Percentiles rank a stretch among this genome's conserved stretches.
Evolutionary conservation across 495 filamentous ascomycete species (phyloP).

Genomic region (Chlorociboria aeruginascens): DNA sequence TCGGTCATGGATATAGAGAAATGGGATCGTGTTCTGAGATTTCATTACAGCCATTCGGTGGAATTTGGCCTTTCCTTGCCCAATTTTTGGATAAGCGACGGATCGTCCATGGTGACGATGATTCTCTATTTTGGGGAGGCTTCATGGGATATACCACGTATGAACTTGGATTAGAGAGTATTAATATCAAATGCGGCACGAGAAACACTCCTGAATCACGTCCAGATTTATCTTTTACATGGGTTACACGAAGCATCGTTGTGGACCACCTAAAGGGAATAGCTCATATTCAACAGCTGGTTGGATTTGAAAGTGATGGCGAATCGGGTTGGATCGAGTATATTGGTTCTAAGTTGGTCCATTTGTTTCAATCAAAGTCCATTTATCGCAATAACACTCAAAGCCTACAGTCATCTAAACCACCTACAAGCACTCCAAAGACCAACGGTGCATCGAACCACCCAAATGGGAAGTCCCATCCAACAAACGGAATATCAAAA

Average conservation of each 20-base stretch:
- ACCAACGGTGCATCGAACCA: too few species aligned
- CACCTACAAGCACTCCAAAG: too few species aligned
- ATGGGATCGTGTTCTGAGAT: slow-evolving; percentile 10
- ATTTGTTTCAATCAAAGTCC: too few species aligned
- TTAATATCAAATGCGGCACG: slow-evolving; percentile 31
- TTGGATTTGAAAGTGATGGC: neutral
- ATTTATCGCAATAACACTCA: too few species aligned
- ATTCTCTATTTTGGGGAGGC: slow-evolving; percentile 69
- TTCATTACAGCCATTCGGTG: slow-evolving; percentile 25
- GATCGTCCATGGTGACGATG: slow-evolving; percentile 21
- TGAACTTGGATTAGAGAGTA: slow-evolving; percentile 62
- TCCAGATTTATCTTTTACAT: slow-evolving; percentile 66
- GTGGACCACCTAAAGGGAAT: slow-evolving; percentile 55
- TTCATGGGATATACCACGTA: slow-evolving; percentile 87
- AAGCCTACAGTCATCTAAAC: too few species aligned
- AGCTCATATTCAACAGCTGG: slow-evolving; percentile 55
- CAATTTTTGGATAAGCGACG: slow-evolving; percentile 42
- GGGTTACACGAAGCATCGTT: slow-evolving; percentile 69
- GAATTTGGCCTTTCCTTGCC: slow-evolving; percentile 44
- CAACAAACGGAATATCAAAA: neutral
- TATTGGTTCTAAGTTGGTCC: too few species aligned
- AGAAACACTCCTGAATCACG: slow-evolving; percentile 25
- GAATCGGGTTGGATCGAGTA: too few species aligned
- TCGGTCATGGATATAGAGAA: neutral
- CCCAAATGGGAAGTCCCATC: too few species aligned